These are phyloP conservation scores for Lactarius hengduanensis DNA, from an alignment of 768 basidiomycete genomes.

Conservation along the genomic window DNA sequence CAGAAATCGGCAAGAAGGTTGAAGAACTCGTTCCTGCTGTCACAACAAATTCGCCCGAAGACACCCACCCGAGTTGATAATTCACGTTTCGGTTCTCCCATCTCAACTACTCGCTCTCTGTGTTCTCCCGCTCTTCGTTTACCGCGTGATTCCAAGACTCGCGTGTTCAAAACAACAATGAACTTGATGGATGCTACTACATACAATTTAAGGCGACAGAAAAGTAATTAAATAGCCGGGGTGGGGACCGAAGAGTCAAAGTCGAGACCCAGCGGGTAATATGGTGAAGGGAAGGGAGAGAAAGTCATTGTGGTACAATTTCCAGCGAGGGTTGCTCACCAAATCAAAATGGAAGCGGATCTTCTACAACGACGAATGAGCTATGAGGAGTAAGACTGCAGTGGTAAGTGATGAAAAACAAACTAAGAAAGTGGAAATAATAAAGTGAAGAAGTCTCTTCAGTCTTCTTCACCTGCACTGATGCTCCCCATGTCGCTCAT, in stretches of 20 bases:
- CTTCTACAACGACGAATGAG: slow-evolving; percentile 9
- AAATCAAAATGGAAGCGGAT: slow-evolving; percentile 11
- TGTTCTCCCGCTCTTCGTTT: not conserved
- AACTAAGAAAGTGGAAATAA: not conserved
- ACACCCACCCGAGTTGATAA: not conserved
- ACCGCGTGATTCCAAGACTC: not conserved
- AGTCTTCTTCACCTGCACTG: slow-evolving; percentile 59
- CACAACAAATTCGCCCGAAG: slow-evolving; percentile 6
- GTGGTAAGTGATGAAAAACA: slow-evolving; percentile 6
- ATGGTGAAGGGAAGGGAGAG: not conserved
- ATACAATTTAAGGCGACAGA: slow-evolving; percentile 11
- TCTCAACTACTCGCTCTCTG: not conserved
- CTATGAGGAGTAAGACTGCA: slow-evolving; percentile 5
- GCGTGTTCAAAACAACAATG: slow-evolving; percentile 11
- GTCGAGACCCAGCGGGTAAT: slow-evolving; percentile 12
- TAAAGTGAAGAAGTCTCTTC: not conserved
- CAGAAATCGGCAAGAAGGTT: slow-evolving; percentile 29
- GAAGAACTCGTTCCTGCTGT: slow-evolving; percentile 26
- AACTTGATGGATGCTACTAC: slow-evolving; percentile 16
- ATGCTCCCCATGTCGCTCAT: slow-evolving; percentile 88
- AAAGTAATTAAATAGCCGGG: slow-evolving; percentile 9
- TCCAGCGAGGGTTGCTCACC: slow-evolving; percentile 7
- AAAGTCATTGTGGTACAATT: slow-evolving; percentile 1
- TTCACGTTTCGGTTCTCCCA: not conserved
- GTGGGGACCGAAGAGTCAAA: slow-evolving; percentile 13